A percentile compares a stretch with the other conserved stretches of the same genome.
Evolutionary conservation across 1,139 yeast species (phyloP).

Genomic region (Diutina neorugosa): DNA sequence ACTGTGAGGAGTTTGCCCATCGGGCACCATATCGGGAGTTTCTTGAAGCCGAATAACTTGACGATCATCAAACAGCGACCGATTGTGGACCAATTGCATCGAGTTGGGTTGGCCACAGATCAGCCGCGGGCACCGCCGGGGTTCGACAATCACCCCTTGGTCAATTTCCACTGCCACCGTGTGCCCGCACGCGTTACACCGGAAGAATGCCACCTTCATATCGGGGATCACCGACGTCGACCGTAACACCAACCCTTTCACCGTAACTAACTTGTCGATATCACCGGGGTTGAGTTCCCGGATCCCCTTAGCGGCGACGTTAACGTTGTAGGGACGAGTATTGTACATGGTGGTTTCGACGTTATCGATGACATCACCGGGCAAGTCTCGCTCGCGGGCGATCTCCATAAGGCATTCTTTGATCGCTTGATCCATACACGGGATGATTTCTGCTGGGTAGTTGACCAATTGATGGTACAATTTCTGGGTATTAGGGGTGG

Average conservation of each 20-base stretch:
- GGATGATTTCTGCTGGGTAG: conserved; percentile 94
- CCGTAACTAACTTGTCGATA: conserved; percentile 83
- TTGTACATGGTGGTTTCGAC: conserved; percentile 70
- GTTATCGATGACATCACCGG: conserved; percentile 19
- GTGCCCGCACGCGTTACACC: conserved; percentile 91
- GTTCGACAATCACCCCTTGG: conserved; percentile 89
- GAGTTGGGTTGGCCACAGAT: conserved; percentile 79
- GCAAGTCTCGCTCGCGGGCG: conserved; percentile 35
- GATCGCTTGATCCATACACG: conserved; percentile 93
- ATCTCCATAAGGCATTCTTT: conserved; percentile 83
- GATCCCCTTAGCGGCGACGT: conserved; percentile 62
- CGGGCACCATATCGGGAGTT: conserved; percentile 97
- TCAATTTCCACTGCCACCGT: conserved; percentile 87
- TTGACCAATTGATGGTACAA: conserved; percentile 76
- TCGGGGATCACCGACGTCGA: conserved; percentile 92
- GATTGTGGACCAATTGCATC: conserved; percentile 83
- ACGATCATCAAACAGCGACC: conserved; percentile 88
- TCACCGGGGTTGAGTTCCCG: conserved; percentile 92
- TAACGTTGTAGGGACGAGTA: conserved; percentile 76
- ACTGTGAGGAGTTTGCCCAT: conserved; percentile 97
- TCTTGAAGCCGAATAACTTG: conserved; percentile 92
- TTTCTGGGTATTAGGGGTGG: conserved; percentile 66
- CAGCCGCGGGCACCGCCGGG: conserved; percentile 81
- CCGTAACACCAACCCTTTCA: conserved; percentile 84
- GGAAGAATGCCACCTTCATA: conserved; percentile 95